Base-by-base conservation (phyloP, 495 filamentous ascomycete genomes). In the Hypoxylon lenormandii region DNA sequence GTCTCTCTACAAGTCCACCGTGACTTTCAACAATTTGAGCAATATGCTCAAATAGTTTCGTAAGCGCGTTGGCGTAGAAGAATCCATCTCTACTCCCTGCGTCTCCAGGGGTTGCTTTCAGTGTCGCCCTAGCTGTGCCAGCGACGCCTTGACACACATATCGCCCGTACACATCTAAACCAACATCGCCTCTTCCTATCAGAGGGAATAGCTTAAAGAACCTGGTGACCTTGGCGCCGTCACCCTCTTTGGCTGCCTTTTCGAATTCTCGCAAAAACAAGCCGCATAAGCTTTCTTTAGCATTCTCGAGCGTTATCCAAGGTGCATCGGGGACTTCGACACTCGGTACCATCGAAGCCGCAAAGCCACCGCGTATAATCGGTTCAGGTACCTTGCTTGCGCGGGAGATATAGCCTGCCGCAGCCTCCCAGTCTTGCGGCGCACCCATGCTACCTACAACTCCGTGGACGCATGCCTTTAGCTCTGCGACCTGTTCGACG, bases 141-240 rank as follows among this genome's bases (percentile, higher is more conserved):
- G 94, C 91, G 51, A 98, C 92, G 8, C 95, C 94, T 76, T 94
- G 89, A 72, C 95, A 98, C 37, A 98, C 93, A 76, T 98, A 98
- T 58, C 88, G 85, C 0, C 94, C 94, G 78, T 98, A 98, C 3
- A 96, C 92, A 80, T 98, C 94, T 49, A 98, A 76, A 4, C 95
- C 95, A 7, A 92, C 90, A 60, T 97, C 91, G 1, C 90, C 90
- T 72, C 92, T 88, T 21, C 92, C 95, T 74, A 98, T 97, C 3
- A 98, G 82, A 19, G 95, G 95, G 74, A 98, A 98, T 45, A 98
- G 80, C 80, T 98, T 98, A 80, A 98, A 98, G 78, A 98, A 98
- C 52, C 95, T 86, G 4, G 95, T 97, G 46, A 98, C 91, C 74
- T 89, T 91, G 19, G 90, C 87, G 0, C 92, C 92, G 72, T 98